Evolutionary conservation across 768 basidiomycete genomes (phyloP).

Genomic region (Kwoniella pini): DNA sequence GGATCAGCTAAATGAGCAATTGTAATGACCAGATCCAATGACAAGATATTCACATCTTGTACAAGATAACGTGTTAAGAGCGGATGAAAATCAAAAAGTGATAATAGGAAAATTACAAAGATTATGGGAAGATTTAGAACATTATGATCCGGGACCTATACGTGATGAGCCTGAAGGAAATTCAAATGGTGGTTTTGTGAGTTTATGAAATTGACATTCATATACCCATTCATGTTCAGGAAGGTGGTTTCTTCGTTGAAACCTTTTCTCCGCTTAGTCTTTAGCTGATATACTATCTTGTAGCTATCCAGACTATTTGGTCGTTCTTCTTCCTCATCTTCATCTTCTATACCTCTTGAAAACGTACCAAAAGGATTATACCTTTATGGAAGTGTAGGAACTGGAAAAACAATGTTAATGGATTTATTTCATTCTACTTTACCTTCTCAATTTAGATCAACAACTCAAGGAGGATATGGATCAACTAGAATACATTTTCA

Average conservation of each 20-base stretch:
- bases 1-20: too few species aligned
- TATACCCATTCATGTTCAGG: too few species aligned
- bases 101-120: slow-evolving; percentile 81
- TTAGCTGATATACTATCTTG: too few species aligned
- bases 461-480: slow-evolving; percentile 25
- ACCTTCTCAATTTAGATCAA: slow-evolving; percentile 36
- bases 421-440: slow-evolving; percentile 90
- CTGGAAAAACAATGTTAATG: slow-evolving; percentile 97
- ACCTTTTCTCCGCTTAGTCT: too few species aligned
- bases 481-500: slow-evolving; percentile 85
- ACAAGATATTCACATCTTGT: slow-evolving; percentile 60
- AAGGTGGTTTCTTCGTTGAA: too few species aligned
- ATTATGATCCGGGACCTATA: slow-evolving; percentile 71
- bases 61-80: slow-evolving; percentile 61
- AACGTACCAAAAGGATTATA: slow-evolving; percentile 82
- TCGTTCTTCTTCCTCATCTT: slow-evolving; percentile 14
- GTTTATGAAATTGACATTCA: not conserved
- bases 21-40: slow-evolving; percentile 40
- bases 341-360: slow-evolving; percentile 56
- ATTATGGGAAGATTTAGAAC: slow-evolving; percentile 69
- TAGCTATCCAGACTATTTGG: slow-evolving; percentile 40
- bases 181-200: slow-evolving; percentile 1
- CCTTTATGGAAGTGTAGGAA: slow-evolving; percentile 94
- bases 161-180: slow-evolving; percentile 50
- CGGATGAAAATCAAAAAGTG: slow-evolving; percentile 79